Percentiles rank a stretch among this genome's conserved stretches.
Conservation (phyloP, 805 yeast genomes). For the Sugiyamaella boreocaroliniensis region DNA sequence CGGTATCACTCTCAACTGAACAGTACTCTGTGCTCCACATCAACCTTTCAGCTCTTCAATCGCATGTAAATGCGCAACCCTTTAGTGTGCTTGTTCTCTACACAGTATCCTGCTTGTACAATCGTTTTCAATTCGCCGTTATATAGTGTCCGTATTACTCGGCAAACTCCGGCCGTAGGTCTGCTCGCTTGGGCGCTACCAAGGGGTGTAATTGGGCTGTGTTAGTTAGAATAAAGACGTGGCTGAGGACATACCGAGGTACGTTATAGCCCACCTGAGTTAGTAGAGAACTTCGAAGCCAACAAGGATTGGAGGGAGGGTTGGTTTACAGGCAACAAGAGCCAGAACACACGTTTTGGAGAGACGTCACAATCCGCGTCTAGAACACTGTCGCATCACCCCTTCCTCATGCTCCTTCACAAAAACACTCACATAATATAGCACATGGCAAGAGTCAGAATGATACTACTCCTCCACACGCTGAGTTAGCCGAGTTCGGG, state of each 20-base stretch:
- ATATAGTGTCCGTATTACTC: conserved; percentile 20
- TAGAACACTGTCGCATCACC: not conserved
- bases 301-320: not conserved
- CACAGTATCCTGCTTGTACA: too few species aligned
- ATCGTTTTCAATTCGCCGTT: too few species aligned
- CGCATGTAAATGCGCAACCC: too few species aligned
- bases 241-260: conserved; percentile 34
- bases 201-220: conserved; percentile 73
- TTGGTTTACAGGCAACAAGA: too few species aligned
- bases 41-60: too few species aligned
- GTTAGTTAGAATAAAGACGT: not conserved
- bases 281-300: not conserved
- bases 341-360: too few species aligned
- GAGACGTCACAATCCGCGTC: too few species aligned
- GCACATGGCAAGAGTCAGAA: conserved; percentile 67
- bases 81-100: too few species aligned
- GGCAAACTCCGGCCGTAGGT: conserved; percentile 73
- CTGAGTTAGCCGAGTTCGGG: conserved; percentile 8
- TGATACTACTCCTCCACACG: conserved; percentile 65
- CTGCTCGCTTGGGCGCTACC: conserved; percentile 84
- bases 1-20: too few species aligned
- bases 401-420: not conserved
- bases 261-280: conserved; percentile 75
- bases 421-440: conserved; percentile 47
- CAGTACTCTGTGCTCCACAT: too few species aligned